These are phyloP conservation scores for Suhomyces panamericanus DNA, from an alignment of 1,139 yeast genomes.

Conservation along the genomic window DNA sequence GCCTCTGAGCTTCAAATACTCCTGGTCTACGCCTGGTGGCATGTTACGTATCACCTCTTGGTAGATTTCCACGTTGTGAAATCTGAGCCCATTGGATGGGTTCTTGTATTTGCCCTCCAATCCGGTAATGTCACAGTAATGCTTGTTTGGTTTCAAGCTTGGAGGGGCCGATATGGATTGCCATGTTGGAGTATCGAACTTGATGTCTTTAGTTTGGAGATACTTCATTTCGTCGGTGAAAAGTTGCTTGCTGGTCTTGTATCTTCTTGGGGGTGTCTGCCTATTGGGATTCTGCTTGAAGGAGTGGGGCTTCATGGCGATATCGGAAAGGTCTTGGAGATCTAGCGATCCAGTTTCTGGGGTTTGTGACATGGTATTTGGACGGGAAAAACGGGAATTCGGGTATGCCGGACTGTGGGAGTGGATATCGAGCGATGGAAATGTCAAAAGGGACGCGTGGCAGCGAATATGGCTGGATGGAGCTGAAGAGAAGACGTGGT, in stretches of 20 bases:
- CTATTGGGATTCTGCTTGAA: conserved; percentile 58
- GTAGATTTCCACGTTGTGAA: conserved; percentile 81
- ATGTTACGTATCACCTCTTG: conserved; percentile 73
- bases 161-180: conserved; percentile 83
- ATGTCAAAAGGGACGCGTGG: too few relatives aligned
- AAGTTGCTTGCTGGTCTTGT: conserved; percentile 75
- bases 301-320: conserved; percentile 43
- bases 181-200: conserved; percentile 56
- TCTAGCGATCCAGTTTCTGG: conserved; percentile 17
- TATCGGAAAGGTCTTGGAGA: conserved; percentile 39
- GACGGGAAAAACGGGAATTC: neutral
- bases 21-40: conserved; percentile 93
- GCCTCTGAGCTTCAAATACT: conserved; percentile 80
- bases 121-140: conserved; percentile 94
- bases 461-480: too few relatives aligned
- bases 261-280: conserved; percentile 55
- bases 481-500: too few relatives aligned
- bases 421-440: too few relatives aligned
- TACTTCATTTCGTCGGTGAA: conserved; percentile 76
- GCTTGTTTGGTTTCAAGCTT: conserved; percentile 73
- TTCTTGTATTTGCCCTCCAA: conserved; percentile 74
- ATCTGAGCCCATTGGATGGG: conserved; percentile 76
- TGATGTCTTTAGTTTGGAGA: conserved; percentile 41
- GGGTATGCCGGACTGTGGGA: neutral
- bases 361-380: conserved; percentile 9